Conservation (phyloP, 306 rosid genomes). For the Malus domestica region ASM211411v1 NC_041793.1:31407001-31407500, state of each 20-base stretch:
- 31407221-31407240: background rate
- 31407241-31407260: background rate
- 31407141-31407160: constrained; percentile 66
- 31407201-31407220: constrained; percentile 19
- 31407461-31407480: constrained; percentile 26
- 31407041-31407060: constrained; percentile 62
- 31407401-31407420: constrained; percentile 22
- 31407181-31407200: constrained; percentile 59
- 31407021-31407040: constrained; percentile 96
- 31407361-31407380: constrained; percentile 12
- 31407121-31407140: constrained; percentile 82
- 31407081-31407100: constrained; percentile 90
- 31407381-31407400: constrained; percentile 39
- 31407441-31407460: constrained; percentile 39
- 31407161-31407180: constrained; percentile 38
- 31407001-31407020: constrained; percentile 73
- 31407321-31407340: background rate
- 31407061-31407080: constrained; percentile 78
- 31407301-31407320: background rate
- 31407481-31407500: constrained; percentile 24
- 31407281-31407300: background rate
- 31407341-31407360: background rate
- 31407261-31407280: background rate
- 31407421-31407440: constrained; percentile 44
- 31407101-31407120: constrained; percentile 91